Evolutionary conservation across 805 yeast species (phyloP).

Genomic region (Starmerella potacharoeniae): DNA sequence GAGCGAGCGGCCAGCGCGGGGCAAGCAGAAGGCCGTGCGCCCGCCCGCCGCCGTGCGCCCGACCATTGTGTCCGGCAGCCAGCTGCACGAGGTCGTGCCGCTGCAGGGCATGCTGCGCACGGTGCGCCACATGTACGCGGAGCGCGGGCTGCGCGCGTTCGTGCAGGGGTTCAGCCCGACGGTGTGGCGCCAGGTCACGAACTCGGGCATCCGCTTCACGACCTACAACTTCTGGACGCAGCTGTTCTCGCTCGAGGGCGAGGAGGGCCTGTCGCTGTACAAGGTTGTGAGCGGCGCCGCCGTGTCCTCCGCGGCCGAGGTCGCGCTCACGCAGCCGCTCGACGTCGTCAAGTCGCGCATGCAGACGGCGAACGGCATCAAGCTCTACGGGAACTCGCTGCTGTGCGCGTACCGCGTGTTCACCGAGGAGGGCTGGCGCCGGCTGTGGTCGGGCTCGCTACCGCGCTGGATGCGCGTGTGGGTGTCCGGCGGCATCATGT

Average conservation of each 20-base stretch:
- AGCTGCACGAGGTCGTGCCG: slow-evolving; percentile 1
- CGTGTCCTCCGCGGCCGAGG: slow-evolving; percentile 42
- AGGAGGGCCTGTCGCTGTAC: slow-evolving; percentile 19
- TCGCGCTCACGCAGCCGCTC: slow-evolving; percentile 72
- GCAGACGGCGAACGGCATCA: slow-evolving; percentile 45
- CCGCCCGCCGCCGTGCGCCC: slow-evolving; percentile 1
- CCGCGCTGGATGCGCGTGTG: slow-evolving; percentile 65
- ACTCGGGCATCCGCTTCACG: slow-evolving; percentile 74
- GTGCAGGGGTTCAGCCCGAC: slow-evolving; percentile 80
- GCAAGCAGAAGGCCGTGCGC: background rate
- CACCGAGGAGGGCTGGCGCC: slow-evolving; percentile 31
- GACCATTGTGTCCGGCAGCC: background rate
- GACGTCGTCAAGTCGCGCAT: slow-evolving; percentile 80
- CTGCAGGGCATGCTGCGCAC: slow-evolving; percentile 20
- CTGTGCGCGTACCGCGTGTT: slow-evolving; percentile 29
- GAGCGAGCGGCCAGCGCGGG: background rate
- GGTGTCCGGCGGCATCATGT: slow-evolving; percentile 57
- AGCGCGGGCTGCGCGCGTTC: slow-evolving; percentile 68
- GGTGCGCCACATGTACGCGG: slow-evolving; percentile 47
- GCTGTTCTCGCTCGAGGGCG: slow-evolving; percentile 27
- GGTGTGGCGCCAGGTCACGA: slow-evolving; percentile 61
- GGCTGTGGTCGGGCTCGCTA: slow-evolving; percentile 30
- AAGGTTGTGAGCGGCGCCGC: slow-evolving; percentile 40
- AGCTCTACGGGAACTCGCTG: slow-evolving; percentile 29
- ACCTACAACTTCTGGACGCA: slow-evolving; percentile 72